Percentiles rank a stretch among this genome's conserved stretches.
These are phyloP conservation scores for Maudiozyma turicensis DNA, from an alignment of 805 yeast genomes.

Conservation along the genomic window DNA sequence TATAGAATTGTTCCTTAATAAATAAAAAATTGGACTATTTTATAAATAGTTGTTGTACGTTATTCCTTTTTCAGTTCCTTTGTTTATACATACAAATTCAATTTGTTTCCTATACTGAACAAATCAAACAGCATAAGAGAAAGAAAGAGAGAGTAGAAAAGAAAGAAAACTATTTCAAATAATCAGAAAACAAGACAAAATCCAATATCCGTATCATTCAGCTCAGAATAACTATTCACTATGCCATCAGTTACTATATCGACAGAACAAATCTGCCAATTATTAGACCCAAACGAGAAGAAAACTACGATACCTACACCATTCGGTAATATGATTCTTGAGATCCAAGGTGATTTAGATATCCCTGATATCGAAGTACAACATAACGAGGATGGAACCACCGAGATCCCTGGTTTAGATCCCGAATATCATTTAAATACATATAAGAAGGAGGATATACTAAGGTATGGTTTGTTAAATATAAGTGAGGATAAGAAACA, in stretches of 20 bases:
- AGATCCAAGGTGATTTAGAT: slow-evolving; percentile 66
- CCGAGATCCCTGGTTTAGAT: slow-evolving; percentile 11
- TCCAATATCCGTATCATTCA: neutral
- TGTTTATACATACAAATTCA: too few species aligned
- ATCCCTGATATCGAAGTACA: slow-evolving; percentile 29
- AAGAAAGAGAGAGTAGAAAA: too few species aligned
- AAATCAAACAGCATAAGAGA: too few species aligned
- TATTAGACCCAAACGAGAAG: slow-evolving; percentile 11
- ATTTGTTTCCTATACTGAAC: too few species aligned
- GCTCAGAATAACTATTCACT: neutral
- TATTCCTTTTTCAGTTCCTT: too few species aligned
- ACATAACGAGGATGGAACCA: too few species aligned
- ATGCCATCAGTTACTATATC: slow-evolving; percentile 25
- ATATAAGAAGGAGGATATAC: slow-evolving; percentile 11
- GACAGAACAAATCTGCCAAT: slow-evolving; percentile 13
- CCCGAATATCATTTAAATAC: slow-evolving; percentile 11
- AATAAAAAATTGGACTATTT: too few species aligned
- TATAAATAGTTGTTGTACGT: too few species aligned
- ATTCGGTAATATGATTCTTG: slow-evolving; percentile 50
- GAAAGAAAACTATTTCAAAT: too few species aligned
- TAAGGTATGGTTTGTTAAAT: slow-evolving; percentile 21
- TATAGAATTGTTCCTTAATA: too few species aligned
- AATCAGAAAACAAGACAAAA: neutral
- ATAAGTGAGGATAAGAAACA: slow-evolving; percentile 22
- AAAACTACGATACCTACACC: slow-evolving; percentile 31